Evolutionary conservation across 108 stramenopile species (phyloP).

Genomic region (Pelagomonas calceolata): DNA sequence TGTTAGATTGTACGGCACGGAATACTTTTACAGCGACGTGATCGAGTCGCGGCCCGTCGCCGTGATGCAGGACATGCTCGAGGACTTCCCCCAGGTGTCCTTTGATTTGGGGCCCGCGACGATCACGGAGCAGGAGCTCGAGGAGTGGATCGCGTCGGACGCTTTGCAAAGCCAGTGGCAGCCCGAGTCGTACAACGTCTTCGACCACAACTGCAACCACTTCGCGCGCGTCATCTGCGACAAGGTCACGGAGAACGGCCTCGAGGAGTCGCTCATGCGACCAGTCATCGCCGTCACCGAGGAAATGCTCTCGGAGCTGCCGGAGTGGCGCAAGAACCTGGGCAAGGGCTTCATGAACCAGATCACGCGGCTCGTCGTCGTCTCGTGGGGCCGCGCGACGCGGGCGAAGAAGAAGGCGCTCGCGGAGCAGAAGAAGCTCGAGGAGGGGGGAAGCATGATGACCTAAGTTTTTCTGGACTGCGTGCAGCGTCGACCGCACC

Average conservation of each 20-base stretch:
- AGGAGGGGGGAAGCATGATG: too few species aligned
- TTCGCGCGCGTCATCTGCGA: neutral
- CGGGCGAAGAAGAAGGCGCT: neutral
- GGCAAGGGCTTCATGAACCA: neutral
- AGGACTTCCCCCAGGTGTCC: neutral
- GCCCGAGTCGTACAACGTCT: neutral
- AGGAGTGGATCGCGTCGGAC: neutral
- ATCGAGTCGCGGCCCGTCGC: neutral
- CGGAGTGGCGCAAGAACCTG: neutral
- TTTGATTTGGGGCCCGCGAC: neutral
- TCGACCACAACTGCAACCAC: neutral
- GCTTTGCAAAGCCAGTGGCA: neutral
- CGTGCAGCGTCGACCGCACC: too few species aligned
- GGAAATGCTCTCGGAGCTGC: neutral
- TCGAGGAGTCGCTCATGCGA: neutral
- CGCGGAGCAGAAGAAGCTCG: neutral
- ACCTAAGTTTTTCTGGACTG: too few species aligned
- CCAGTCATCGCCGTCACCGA: neutral
- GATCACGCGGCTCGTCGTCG: neutral
- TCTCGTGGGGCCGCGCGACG: constrained; percentile 1
- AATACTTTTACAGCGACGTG: neutral
- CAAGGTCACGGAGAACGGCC: neutral
- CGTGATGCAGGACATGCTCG: neutral
- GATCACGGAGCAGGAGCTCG: neutral
- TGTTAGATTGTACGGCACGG: neutral